A percentile compares a stretch with the other conserved stretches of the same genome.
These are phyloP conservation scores for Vaccinium myrtillus DNA, from an alignment of 148 eudicot genomes.

Conservation along the genomic window DNA sequence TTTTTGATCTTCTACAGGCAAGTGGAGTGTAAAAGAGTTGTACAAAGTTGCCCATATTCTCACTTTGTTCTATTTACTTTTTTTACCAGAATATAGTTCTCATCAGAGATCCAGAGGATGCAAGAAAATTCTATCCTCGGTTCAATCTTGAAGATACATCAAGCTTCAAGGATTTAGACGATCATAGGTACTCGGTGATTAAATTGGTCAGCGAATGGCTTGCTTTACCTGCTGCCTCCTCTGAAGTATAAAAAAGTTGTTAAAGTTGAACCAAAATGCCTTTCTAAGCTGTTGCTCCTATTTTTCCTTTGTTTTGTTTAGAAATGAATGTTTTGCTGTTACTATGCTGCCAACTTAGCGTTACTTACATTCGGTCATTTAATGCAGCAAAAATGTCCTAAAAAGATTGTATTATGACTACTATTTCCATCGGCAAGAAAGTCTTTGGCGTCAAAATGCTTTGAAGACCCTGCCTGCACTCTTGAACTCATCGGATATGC, in stretches of 20 bases:
- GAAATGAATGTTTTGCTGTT: not conserved
- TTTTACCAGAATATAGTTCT: conserved; percentile 70
- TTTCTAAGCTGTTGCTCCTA: not conserved
- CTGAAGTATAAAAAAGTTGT: not conserved
- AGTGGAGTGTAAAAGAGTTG: conserved; percentile 10
- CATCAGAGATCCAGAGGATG: conserved; percentile 89
- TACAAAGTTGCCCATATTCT: not conserved
- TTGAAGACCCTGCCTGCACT: conserved; percentile 90
- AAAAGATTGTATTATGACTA: conserved; percentile 88
- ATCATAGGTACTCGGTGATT: conserved; percentile 58
- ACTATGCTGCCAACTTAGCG: not conserved
- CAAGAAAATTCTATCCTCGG: conserved; percentile 80
- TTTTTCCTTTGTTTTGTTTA: not conserved
- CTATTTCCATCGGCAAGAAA: conserved; percentile 96
- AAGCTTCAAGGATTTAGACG: conserved; percentile 79
- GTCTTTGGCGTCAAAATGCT: conserved; percentile 90
- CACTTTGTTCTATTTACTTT: not conserved
- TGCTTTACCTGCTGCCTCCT: not conserved
- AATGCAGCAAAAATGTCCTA: conserved; percentile 76
- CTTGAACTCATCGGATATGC: conserved; percentile 90
- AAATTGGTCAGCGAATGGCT: not conserved
- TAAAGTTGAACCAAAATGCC: not conserved
- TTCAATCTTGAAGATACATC: conserved; percentile 95
- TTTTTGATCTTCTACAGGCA: conserved; percentile 83
- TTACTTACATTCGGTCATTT: not conserved